These are phyloP conservation scores for Neurospora sp. DNA, from an alignment of 495 filamentous ascomycete genomes.

Conservation along the genomic window DNA sequence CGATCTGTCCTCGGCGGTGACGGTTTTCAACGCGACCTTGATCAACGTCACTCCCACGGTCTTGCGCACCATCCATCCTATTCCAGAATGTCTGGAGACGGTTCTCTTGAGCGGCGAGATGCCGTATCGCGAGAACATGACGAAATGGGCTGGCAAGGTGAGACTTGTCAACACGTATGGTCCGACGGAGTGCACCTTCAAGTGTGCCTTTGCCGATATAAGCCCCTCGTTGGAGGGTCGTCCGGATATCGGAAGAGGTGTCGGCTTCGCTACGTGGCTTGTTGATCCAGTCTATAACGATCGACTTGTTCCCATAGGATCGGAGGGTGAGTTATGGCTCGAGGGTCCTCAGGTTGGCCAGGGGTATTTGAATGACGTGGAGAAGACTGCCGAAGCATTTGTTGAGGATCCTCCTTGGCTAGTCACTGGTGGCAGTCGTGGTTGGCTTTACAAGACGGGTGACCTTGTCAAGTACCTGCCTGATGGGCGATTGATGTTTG, in stretches of 20 bases:
- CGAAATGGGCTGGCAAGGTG: constrained; percentile 10
- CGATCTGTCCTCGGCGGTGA: constrained; percentile 10
- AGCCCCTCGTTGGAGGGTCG: not conserved
- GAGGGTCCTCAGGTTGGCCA: constrained; percentile 41
- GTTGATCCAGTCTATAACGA: constrained; percentile 48
- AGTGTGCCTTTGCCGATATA: not conserved
- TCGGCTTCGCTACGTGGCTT: constrained; percentile 29
- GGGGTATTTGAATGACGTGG: constrained; percentile 63
- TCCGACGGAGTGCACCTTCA: constrained; percentile 17
- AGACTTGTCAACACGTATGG: constrained; percentile 27
- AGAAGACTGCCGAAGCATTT: constrained; percentile 47
- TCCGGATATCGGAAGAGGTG: not conserved
- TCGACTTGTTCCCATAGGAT: constrained; percentile 54
- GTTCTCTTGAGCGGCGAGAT: constrained; percentile 30
- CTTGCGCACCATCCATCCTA: constrained; percentile 25
- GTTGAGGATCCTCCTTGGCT: constrained; percentile 15
- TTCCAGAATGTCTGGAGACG: not conserved
- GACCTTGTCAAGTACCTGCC: constrained; percentile 47
- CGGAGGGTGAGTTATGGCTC: constrained; percentile 70
- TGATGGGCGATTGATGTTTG: constrained; percentile 39
- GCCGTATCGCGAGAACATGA: constrained; percentile 7
- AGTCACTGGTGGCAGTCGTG: not conserved
- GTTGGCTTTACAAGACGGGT: constrained; percentile 48
- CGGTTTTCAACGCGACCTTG: not conserved
- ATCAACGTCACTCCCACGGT: constrained; percentile 39